Percentiles rank a stretch among this genome's conserved stretches.
phyloP scores from a whole-genome alignment of 73 alveolate species.

The Stentor coeruleus region DNA sequence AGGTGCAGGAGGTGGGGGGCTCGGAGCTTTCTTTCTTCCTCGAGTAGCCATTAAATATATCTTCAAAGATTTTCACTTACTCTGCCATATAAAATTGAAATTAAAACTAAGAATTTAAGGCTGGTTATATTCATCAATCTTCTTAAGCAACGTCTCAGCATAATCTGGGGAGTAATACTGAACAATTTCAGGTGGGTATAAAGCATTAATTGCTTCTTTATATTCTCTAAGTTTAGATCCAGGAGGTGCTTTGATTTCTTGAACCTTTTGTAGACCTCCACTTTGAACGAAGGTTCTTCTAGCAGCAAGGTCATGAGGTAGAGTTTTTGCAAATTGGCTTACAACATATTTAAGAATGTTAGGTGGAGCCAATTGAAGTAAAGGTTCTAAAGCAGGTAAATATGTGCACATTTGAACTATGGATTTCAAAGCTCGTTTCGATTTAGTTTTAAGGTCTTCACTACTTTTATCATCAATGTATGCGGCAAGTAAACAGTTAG shows the following conservation, averaged over 20 bases:
- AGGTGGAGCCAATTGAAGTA: conserved; percentile 62
- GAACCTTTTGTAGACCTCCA: conserved; percentile 81
- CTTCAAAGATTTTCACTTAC: not conserved
- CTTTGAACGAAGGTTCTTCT: conserved; percentile 84
- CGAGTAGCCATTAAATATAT: conserved; percentile 10
- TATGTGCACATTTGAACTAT: conserved; percentile 97
- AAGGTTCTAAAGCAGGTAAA: conserved; percentile 98
- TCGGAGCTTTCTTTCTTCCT: conserved; percentile 7
- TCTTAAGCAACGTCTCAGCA: conserved; percentile 76
- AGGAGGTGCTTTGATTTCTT: conserved; percentile 60
- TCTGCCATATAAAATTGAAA: too few relatives aligned
- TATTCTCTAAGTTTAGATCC: conserved; percentile 81
- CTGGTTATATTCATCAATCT: conserved; percentile 68
- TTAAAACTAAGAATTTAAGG: not conserved
- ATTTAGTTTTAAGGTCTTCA: conserved; percentile 83
- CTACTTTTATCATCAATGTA: conserved; percentile 79
- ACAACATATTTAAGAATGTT: conserved; percentile 81
- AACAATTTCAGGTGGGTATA: conserved; percentile 92
- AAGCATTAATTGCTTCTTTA: conserved; percentile 84
- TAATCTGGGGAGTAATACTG: conserved; percentile 89
- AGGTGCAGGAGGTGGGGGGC: not conserved
- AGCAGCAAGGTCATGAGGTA: conserved; percentile 69
- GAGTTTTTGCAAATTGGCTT: conserved; percentile 83
- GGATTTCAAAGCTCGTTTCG: conserved; percentile 87
- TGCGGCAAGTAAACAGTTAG: conserved; percentile 55